Evolutionary conservation across 352 stramenopile species (phyloP).

Genomic region (Phytophthora pini): DNA sequence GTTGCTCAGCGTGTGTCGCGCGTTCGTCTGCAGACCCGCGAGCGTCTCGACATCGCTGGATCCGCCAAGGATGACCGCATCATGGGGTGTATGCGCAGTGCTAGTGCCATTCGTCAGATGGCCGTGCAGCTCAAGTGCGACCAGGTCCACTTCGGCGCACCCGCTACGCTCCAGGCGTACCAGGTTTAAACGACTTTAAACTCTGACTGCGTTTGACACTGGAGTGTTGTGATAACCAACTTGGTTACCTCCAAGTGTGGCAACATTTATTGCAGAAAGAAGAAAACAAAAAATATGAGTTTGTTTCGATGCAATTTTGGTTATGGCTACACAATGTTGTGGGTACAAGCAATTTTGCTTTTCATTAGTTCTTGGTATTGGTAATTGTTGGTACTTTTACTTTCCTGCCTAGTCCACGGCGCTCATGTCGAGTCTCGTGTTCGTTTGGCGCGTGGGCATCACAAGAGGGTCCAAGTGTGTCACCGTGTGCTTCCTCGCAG

Average conservation of each 20-base stretch:
- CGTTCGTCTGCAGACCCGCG: constrained; percentile 36
- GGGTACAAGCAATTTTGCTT: neutral
- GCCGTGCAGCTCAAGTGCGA: constrained; percentile 50
- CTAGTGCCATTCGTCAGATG: constrained; percentile 48
- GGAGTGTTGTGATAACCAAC: no score
- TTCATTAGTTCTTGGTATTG: neutral
- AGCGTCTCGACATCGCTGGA: constrained; percentile 44
- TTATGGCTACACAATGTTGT: neutral
- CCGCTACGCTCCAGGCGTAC: constrained; percentile 46
- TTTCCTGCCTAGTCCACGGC: constrained; percentile 26
- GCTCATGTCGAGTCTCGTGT: constrained; percentile 38
- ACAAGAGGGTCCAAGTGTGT: constrained; percentile 28
- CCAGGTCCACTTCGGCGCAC: constrained; percentile 39
- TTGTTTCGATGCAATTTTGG: neutral
- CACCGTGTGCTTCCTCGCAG: constrained; percentile 34
- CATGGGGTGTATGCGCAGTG: constrained; percentile 26
- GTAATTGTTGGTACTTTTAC: constrained; percentile 10
- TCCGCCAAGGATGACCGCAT: constrained; percentile 37
- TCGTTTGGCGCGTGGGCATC: constrained; percentile 12
- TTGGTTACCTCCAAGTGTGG: neutral
- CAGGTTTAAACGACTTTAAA: constrained; percentile 32
- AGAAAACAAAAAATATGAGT: constrained; percentile 2
- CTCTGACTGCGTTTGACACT: constrained; percentile 1
- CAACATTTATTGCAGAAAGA: constrained; percentile 13
- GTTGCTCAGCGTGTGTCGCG: constrained; percentile 36